Conservation (phyloP, 2,329 filamentous ascomycete species). For the Beauveria sp. region DNA sequence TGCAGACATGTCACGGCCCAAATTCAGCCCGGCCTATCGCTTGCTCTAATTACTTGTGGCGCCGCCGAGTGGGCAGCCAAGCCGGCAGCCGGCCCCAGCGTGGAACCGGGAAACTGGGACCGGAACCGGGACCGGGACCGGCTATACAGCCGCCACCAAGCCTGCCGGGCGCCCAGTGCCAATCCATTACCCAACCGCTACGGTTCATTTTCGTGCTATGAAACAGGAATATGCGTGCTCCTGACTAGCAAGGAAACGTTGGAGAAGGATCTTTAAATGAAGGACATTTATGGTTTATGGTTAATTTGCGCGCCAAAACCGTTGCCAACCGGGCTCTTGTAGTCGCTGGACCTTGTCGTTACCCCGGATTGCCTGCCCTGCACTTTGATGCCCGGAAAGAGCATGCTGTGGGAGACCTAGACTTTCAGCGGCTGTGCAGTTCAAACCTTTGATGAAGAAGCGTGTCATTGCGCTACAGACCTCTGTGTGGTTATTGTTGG, state of each 20-base stretch:
- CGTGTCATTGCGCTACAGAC: too few species aligned
- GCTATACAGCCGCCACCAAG: neutral
- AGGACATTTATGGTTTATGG: neutral
- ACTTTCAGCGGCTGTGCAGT: too few species aligned
- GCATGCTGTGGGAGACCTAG: too few species aligned
- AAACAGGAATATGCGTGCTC: neutral
- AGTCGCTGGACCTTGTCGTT: neutral
- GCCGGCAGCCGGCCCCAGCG: neutral
- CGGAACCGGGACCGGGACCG: constrained; percentile 8
- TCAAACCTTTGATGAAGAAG: too few species aligned
- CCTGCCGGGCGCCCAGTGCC: neutral
- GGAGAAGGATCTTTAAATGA: neutral
- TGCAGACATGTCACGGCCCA: neutral
- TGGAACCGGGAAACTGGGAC: constrained; percentile 1
- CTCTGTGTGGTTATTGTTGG: too few species aligned
- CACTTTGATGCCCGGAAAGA: neutral
- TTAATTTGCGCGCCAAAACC: neutral
- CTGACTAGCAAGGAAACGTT: neutral
- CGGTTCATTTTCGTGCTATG: neutral
- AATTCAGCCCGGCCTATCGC: neutral
- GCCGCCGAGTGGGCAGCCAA: constrained; percentile 1
- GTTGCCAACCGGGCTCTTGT: neutral
- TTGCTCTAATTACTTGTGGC: neutral
- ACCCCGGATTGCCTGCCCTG: neutral
- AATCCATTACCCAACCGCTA: neutral